Conservation (phyloP, 2,329 filamentous ascomycete genomes). For the Trichoderma afroharzianum region DNA sequence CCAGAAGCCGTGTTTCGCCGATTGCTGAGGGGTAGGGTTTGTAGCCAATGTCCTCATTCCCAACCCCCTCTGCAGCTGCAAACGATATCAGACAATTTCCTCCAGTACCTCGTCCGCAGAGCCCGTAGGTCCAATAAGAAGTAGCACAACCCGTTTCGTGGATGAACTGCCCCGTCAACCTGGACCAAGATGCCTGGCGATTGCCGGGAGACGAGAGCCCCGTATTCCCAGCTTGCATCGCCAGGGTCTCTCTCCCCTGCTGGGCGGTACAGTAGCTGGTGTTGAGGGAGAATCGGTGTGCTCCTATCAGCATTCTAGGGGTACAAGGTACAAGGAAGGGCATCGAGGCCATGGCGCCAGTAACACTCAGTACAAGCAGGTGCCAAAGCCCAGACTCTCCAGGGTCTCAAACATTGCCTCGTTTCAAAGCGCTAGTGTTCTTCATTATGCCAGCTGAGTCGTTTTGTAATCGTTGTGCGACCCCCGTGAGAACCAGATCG, state of each 20-base stretch:
- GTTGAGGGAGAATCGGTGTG: not conserved
- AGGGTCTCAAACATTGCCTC: not conserved
- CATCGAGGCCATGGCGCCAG: not conserved
- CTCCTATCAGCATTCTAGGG: conserved; percentile 1
- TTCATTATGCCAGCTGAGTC: not conserved
- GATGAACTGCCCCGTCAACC: not conserved
- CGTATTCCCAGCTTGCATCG: conserved; percentile 7
- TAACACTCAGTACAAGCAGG: not conserved
- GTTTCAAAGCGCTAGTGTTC: not conserved
- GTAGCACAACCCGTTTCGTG: not conserved
- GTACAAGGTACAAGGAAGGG: not conserved
- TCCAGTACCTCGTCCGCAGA: not conserved
- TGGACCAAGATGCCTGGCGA: not conserved
- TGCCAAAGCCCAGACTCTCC: not conserved
- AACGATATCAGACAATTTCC: not conserved
- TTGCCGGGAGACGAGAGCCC: conserved; percentile 2
- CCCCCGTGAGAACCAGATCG: not conserved
- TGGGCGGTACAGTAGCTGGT: not conserved
- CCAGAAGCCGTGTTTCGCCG: not conserved
- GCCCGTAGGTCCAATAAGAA: not conserved
- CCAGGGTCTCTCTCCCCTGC: not conserved
- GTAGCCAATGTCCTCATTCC: not conserved
- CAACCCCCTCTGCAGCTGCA: not conserved
- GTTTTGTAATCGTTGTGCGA: not conserved
- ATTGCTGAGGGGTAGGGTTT: not conserved